Percentiles rank a stretch among this genome's conserved stretches.
These are phyloP conservation scores for Phlebiopsis flavidoalba DNA, from an alignment of 768 basidiomycete species.

Conservation along the genomic window DNA sequence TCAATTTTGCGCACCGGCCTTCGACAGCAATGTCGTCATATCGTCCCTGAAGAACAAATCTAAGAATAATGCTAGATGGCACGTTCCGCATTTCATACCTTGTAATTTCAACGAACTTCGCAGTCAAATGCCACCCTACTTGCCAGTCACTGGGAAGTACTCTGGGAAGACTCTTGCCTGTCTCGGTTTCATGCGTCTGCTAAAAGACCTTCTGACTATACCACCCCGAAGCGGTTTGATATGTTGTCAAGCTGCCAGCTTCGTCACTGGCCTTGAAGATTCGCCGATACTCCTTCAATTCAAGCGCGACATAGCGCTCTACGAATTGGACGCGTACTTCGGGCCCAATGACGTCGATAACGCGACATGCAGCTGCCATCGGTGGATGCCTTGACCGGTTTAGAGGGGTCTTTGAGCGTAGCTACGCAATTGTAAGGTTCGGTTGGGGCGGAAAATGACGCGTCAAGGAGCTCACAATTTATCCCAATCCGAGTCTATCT, in stretches of 20 bases:
- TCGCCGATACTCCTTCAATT: constrained; percentile 92
- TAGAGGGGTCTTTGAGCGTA: constrained; percentile 72
- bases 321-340: constrained; percentile 81
- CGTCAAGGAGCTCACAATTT: constrained; percentile 61
- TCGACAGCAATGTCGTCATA: constrained; percentile 73
- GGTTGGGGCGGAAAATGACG: background rate
- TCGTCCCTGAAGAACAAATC: constrained; percentile 57
- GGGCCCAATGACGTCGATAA: constrained; percentile 81
- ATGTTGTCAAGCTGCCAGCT: constrained; percentile 97
- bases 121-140: constrained; percentile 74
- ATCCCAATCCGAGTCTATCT: constrained; percentile 89
- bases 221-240: constrained; percentile 90
- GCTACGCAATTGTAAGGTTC: constrained; percentile 34
- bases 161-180: constrained; percentile 46
- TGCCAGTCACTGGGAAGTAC: constrained; percentile 81
- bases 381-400: constrained; percentile 56
- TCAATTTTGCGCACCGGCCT: constrained; percentile 66
- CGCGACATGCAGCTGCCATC: constrained; percentile 81
- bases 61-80: background rate
- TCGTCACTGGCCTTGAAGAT: constrained; percentile 93
- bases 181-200: constrained; percentile 82
- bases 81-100: constrained; percentile 41
- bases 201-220: constrained; percentile 85
- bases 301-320: constrained; percentile 84
- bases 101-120: constrained; percentile 89